Evolutionary conservation across 2,329 filamentous ascomycete species (phyloP).

Genomic region (Neofusicoccum umdonicola): DNA sequence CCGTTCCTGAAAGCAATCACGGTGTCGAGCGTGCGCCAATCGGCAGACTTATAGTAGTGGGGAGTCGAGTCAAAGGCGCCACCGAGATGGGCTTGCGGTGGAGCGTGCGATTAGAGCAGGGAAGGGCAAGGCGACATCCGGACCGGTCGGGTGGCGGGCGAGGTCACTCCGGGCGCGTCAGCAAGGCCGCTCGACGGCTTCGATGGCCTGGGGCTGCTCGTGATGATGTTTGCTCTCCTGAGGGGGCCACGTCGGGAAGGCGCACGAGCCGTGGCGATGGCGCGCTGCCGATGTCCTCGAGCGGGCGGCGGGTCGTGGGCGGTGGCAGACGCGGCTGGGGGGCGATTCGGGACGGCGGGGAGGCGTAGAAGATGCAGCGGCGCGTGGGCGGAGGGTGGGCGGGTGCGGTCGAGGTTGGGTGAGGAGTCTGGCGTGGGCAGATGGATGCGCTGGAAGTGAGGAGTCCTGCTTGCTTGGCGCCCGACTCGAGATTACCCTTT

Average conservation of each 20-base stretch:
- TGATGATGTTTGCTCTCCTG: constrained; percentile 22
- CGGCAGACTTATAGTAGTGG: background rate
- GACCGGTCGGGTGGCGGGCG: constrained; percentile 18
- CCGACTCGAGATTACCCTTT: constrained; percentile 16
- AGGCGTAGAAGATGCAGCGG: constrained; percentile 17
- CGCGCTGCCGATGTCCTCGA: constrained; percentile 11
- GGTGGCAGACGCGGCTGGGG: background rate
- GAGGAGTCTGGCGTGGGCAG: constrained; percentile 7
- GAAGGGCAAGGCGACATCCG: constrained; percentile 18
- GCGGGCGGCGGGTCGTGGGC: constrained; percentile 3
- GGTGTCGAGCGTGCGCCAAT: constrained; percentile 13
- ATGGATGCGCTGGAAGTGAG: constrained; percentile 14
- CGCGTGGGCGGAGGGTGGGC: constrained; percentile 5
- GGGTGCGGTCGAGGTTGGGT: constrained; percentile 11
- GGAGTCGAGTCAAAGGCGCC: constrained; percentile 10
- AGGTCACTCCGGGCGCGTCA: constrained; percentile 3
- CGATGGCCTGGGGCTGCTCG: constrained; percentile 6
- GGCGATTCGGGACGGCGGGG: background rate
- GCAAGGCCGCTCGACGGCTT: constrained; percentile 9
- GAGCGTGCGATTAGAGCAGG: constrained; percentile 16
- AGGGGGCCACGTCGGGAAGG: constrained; percentile 17
- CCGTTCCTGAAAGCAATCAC: constrained; percentile 15
- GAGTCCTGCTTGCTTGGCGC: constrained; percentile 14
- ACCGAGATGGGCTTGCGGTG: constrained; percentile 5
- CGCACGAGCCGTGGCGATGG: constrained; percentile 19